Evolutionary conservation across 148 eudicot genomes (phyloP).

Genomic region (Silene uniflora): DNA sequence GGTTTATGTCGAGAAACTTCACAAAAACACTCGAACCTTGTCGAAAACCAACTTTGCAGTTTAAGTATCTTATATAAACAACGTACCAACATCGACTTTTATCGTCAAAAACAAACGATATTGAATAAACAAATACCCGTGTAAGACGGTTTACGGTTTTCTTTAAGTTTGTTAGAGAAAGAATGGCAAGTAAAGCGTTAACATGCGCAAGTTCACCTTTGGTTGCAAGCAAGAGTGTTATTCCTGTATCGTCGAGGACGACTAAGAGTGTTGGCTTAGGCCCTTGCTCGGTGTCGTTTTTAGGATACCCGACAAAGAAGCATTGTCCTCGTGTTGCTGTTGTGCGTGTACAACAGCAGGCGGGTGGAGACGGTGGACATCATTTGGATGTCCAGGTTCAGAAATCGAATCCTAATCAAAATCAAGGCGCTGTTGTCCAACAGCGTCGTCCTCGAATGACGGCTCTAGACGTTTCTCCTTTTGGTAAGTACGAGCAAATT

Average conservation of each 20-base stretch:
- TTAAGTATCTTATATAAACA: conserved; percentile 7
- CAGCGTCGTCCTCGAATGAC: conserved; percentile 40
- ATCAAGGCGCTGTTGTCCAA: conserved; percentile 33
- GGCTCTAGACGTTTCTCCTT: conserved; percentile 49
- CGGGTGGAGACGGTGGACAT: conserved; percentile 32
- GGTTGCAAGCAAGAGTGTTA: conserved; percentile 15
- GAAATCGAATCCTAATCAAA: background rate
- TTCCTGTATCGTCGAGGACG: conserved; percentile 1
- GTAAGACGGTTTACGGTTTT: too few relatives aligned
- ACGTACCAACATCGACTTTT: background rate
- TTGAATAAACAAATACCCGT: background rate
- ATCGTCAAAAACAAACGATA: conserved; percentile 2
- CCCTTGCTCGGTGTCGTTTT: conserved; percentile 30
- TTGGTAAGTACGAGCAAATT: conserved; percentile 36
- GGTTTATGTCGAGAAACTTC: conserved; percentile 20
- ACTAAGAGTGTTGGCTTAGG: conserved; percentile 9
- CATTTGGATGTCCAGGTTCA: conserved; percentile 22
- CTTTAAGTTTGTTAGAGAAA: background rate
- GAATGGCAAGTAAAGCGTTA: conserved; percentile 33
- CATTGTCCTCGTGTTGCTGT: conserved; percentile 1
- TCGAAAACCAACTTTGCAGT: background rate
- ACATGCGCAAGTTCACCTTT: conserved; percentile 27
- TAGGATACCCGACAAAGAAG: conserved; percentile 11
- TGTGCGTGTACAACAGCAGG: conserved; percentile 42
- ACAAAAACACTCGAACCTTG: conserved; percentile 20